Base-by-base conservation (phyloP, 2,329 filamentous ascomycete genomes). In the Microdochium paspali region DNA sequence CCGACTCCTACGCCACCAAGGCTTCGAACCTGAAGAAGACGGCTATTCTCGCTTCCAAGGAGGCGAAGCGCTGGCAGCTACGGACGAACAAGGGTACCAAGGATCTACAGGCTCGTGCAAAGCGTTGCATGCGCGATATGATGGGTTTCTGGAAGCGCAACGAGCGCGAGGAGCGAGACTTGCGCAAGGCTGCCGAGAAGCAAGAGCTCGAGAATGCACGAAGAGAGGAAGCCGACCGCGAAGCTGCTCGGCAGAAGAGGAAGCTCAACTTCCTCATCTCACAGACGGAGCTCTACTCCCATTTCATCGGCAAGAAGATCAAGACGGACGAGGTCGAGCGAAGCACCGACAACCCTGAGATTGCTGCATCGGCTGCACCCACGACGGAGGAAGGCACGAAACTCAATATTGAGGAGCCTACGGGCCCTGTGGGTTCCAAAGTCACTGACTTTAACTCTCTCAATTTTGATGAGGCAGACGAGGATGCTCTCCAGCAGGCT, bases 231-330 rank as follows among this genome's bases (percentile, higher is more conserved):
- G 93, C 93, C 4, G 93, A 97, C 58, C 90, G 94, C 54, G 93
- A 98, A 77, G 90, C 93, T 15, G 95, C 95, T 57, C 82, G 93
- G 54, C 93, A 98, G 71, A 95, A 95, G 79, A 84, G 93, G 59
- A 98, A 98, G 73, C 87, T 98, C 64, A 97, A 98, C 70, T 98
- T 98, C 77, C 78, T 98, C 53, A 98, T 98, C 66, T 96, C 91
- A 1, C 93, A 98, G 70, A 98, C 93, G 1, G 93, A 98, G 65
- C 77, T 98, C 45, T 98, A 98, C 73, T 97, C 91, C 39, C 93
- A 98, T 74, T 98, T 98, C 67, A 96, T 98, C 58, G 91, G 93
- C 65, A 95, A 95, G 72, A 98, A 98, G 74, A 95, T 97, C 69
- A 95, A 95, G 71, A 97, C 91, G 1, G 86, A 93, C 56, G 90